Evolutionary conservation across 257 asterid genomes (phyloP).

Genomic region (Solanum chiquidenum): DNA sequence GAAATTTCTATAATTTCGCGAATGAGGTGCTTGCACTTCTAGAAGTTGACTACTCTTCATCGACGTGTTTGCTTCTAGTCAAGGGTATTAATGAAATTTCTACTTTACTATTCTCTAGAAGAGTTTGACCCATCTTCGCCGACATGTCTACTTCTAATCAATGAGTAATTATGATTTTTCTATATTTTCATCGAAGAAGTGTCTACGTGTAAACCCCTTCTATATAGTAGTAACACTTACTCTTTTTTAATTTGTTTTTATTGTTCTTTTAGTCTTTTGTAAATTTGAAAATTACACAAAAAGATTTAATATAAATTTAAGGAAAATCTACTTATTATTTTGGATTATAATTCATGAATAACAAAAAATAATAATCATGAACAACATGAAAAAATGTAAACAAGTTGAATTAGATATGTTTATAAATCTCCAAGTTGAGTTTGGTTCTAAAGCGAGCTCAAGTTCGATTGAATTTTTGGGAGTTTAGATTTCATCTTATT

Average conservation of each 20-base stretch:
- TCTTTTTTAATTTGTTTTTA: no score
- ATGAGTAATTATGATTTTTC: no score
- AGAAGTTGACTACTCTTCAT: no score
- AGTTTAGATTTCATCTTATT: no score
- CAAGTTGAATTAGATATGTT: background rate
- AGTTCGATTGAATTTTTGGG: background rate
- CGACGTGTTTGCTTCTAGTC: background rate
- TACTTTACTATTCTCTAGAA: background rate
- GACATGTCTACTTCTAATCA: background rate
- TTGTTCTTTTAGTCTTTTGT: background rate
- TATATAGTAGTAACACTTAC: background rate
- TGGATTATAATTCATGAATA: background rate
- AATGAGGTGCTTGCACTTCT: background rate
- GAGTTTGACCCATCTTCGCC: background rate
- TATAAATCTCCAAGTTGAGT: background rate
- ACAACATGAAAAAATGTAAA: background rate
- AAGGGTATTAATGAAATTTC: background rate
- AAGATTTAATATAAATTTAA: no score
- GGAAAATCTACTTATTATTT: background rate
- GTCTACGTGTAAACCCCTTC: background rate
- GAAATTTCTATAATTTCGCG: background rate
- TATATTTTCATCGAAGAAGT: no score
- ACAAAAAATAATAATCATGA: background rate
- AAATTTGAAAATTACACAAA: background rate
- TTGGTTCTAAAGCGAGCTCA: background rate